Evolutionary conservation across 305 asterid genomes (phyloP), one percentile per base, ranked within the genome.

Genomic region (Withania somnifera): DNA sequence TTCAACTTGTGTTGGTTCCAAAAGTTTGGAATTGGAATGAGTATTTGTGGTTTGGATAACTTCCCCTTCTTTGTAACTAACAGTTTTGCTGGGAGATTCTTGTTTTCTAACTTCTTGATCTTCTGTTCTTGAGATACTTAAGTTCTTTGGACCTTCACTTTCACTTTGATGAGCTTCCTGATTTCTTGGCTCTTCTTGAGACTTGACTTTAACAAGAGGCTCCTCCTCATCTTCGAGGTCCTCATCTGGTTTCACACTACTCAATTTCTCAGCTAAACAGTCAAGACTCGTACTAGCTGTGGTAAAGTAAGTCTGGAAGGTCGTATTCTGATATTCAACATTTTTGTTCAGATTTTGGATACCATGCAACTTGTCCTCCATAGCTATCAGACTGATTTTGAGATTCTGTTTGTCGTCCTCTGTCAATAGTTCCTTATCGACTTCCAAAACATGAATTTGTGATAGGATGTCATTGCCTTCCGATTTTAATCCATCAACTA

Each of bases 321-420:
- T 85, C 78, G 13, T 87, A 82, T 83, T 90, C 56, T 91, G 92
- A 82, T 81, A 86, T 78, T 91, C 93, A 0, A 93, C 95, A 22
- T 89, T 87, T 85, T 88, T 83, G 89, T 93, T 91, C 81, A 94
- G 80, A 57, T 87, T 88, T 71, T 90, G 90, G 53, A 93, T 85
- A 76, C 87, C 86, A 1, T 76, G 86, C 85, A 95, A 73, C 57
- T 88, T 89, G 13, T 88, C 97, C 73, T 93, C 99, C 92, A 93
- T 50, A 79, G 90, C 90, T 32, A 78, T 84, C 84, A 94, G 85
- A 86, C 78, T 89, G 61, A 30, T 45, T 77, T 84, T 87, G 82
- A 92, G 79, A 28, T 78, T 77, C 6, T 84, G 78, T 1, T 87
- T 84, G 15, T 52, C 9, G 4, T 88, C 92, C 0, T 82, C 88